A percentile compares a stretch with the other conserved stretches of the same genome.
phyloP scores from a whole-genome alignment of 129 eudicot genomes.

The Daucus carota region DH1_v3.0 NC_030385.2:44705501-44706000 shows the following conservation, averaged over 20 bases:
- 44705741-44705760: not conserved
- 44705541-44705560: not conserved
- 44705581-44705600: not conserved
- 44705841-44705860: slow-evolving; percentile 71
- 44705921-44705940: not conserved
- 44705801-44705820: slow-evolving; percentile 48
- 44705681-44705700: not conserved
- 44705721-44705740: not conserved
- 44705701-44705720: not conserved
- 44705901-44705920: slow-evolving; percentile 71
- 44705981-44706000: slow-evolving; percentile 24
- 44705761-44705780: not conserved
- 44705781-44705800: not conserved
- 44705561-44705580: not conserved
- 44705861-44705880: slow-evolving; percentile 57
- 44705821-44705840: slow-evolving; percentile 53
- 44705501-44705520: not conserved
- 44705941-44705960: not conserved
- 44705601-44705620: not conserved
- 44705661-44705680: not conserved
- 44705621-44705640: not conserved
- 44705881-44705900: slow-evolving; percentile 59
- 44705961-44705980: not conserved
- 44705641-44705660: not conserved
- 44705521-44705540: not conserved